phyloP scores from a whole-genome alignment of 345 rosid genomes.

The Ceriops zippeliana region DNA sequence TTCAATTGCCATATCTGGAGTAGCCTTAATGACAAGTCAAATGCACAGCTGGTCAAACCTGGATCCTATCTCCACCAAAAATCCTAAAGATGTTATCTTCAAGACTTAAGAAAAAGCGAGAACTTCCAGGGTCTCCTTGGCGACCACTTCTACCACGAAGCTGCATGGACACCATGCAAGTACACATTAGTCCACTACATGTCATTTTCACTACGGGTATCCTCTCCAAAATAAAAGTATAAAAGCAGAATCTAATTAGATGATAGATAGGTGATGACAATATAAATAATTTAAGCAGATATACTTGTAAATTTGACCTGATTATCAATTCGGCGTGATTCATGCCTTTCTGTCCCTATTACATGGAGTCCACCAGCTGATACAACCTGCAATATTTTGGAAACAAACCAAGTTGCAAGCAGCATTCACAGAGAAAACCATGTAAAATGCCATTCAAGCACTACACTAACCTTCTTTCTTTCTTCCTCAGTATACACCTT shows the following conservation, averaged over 20 bases:
- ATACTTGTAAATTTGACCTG: slow-evolving; percentile 46
- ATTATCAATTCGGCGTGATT: slow-evolving; percentile 89
- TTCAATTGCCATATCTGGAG: slow-evolving; percentile 6
- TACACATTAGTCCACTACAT: too few relatives aligned
- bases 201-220: too few relatives aligned
- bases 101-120: slow-evolving; percentile 94
- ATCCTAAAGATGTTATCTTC: slow-evolving; percentile 94
- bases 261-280: background rate
- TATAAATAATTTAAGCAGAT: background rate
- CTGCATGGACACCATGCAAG: slow-evolving; percentile 33
- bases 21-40: slow-evolving; percentile 15
- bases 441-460: slow-evolving; percentile 7
- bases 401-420: slow-evolving; percentile 15
- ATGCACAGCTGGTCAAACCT: slow-evolving; percentile 46
- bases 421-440: slow-evolving; percentile 15
- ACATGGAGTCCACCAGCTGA: slow-evolving; percentile 96
- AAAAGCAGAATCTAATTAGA: background rate
- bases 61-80: slow-evolving; percentile 91
- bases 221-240: background rate
- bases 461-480: slow-evolving; percentile 59
- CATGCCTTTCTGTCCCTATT: slow-evolving; percentile 91
- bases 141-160: slow-evolving; percentile 93
- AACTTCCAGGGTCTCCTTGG: slow-evolving; percentile 98
- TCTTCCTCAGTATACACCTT: slow-evolving; percentile 83
- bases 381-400: slow-evolving; percentile 55